Conservation (phyloP, 345 rosid species). For the Populus davidiana region DNA sequence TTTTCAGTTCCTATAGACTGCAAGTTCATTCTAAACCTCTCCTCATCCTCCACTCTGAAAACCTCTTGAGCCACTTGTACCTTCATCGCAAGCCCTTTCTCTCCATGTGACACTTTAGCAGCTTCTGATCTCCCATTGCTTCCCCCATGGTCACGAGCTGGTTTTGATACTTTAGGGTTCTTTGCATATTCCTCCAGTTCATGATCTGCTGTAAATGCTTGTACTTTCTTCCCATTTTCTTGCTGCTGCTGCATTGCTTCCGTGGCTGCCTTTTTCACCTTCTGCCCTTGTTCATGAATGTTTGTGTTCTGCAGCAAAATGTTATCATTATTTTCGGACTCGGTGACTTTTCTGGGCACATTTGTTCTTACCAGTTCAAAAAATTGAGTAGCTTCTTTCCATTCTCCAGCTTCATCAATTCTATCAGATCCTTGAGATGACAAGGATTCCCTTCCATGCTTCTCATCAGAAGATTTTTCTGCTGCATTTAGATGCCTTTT, state of each 20-base stretch:
- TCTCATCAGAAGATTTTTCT: constrained; percentile 31
- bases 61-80: constrained; percentile 38
- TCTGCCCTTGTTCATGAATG: constrained; percentile 35
- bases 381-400: constrained; percentile 71
- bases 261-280: constrained; percentile 30
- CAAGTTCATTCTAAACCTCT: constrained; percentile 26
- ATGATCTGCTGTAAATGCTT: constrained; percentile 36
- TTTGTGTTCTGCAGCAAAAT: constrained; percentile 23
- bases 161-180: constrained; percentile 26
- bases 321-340: constrained; percentile 37
- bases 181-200: constrained; percentile 31
- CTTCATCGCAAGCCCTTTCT: constrained; percentile 28
- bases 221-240: constrained; percentile 29
- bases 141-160: constrained; percentile 20
- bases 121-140: constrained; percentile 27
- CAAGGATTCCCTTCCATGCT: constrained; percentile 35
- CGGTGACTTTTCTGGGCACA: constrained; percentile 40
- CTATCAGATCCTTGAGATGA: constrained; percentile 40
- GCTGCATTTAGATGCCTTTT: constrained; percentile 20
- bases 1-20: constrained; percentile 35
- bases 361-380: constrained; percentile 63
- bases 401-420: constrained; percentile 55
- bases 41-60: constrained; percentile 36
- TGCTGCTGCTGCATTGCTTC: constrained; percentile 32
- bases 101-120: constrained; percentile 34